Base-by-base conservation (phyloP, 2,329 filamentous ascomycete species). In the Colletotrichum liaoningense region DNA sequence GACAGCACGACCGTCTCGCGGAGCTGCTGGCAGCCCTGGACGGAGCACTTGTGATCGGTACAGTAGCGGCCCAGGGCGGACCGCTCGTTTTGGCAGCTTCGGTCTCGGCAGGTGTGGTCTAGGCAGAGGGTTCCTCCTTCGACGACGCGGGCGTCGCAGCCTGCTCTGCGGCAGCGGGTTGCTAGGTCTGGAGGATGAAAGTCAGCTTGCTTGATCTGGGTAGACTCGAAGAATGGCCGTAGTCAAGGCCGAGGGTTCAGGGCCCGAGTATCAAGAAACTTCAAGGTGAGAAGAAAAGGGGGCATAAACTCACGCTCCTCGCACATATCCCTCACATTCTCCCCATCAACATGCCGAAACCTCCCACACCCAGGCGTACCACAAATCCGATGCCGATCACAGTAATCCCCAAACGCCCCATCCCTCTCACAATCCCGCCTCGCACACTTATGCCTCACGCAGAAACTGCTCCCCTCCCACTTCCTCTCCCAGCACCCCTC, bases 401-500 rank as follows among this genome's bases (percentile, higher is more conserved):
- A 81, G 69, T 77, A 76, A 14, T 76, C 73, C 1, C 46, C 55
- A 49, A 60, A 60, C 28, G 67, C 62, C n/a, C 73, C 68, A 5
- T 54, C 70, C 11, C 74, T 76, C 67, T 79, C 78, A 56, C 80
- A 81, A 11, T 76, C 79, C 54, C 76, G 78, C 30, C 75, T 63
- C 0, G 74, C 74, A 33, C 80, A 81, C 74, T 80, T 74, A 42
- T 81, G 80, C 59, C 74, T 73, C 7, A 73, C 72, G 42, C 79
- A 81, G 42, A 74, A 78, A 7, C 75, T 77, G 4, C 75, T 72
- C 2, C 74, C 74, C 6, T 75, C 74, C 64, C 76, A 62, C 59
- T 66, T 77, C 49, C 69, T 77, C 69, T 74, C 73, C 24, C 59
- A 63, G 52, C 80, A 81, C 16, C 73, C 75, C 52, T 72, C 71